Percentiles rank a stretch among this genome's conserved stretches.
phyloP scores from a whole-genome alignment of 306 rosid genomes.

The Pyrus communis region DNA sequence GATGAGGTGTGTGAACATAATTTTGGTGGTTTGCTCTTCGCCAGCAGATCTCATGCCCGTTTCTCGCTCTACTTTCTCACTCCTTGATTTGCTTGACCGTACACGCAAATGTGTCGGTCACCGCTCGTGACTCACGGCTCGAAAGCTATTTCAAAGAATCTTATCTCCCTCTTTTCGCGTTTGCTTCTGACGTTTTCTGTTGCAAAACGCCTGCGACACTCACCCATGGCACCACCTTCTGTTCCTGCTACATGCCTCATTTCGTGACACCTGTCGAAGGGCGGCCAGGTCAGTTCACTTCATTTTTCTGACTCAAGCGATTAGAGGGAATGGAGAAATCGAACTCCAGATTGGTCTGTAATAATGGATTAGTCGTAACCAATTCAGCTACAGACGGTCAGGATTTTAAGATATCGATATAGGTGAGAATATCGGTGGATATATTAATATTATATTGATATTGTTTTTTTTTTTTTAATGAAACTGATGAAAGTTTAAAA shows the following conservation, averaged over 20 bases:
- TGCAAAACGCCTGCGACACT: neutral
- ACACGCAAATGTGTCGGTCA: slow-evolving; percentile 6
- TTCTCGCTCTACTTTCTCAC: neutral
- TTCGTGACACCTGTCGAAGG: neutral
- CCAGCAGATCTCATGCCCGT: neutral
- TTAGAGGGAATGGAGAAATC: too few relatives aligned
- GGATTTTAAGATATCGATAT: too few relatives aligned
- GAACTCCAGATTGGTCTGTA: too few relatives aligned
- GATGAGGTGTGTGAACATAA: neutral
- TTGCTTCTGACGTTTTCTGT: neutral
- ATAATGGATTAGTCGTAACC: too few relatives aligned
- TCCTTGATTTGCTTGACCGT: neutral
- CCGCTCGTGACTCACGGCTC: neutral
- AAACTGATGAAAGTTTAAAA: too few relatives aligned
- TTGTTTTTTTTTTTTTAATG: too few relatives aligned
- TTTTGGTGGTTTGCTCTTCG: too few relatives aligned
- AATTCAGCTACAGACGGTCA: too few relatives aligned
- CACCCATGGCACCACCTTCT: neutral
- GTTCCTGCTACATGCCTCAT: neutral
- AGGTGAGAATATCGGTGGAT: too few relatives aligned
- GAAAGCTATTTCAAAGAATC: slow-evolving; percentile 1
- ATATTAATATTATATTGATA: too few relatives aligned
- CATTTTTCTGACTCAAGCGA: neutral
- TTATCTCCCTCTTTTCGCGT: neutral
- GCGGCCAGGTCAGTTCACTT: neutral